Evolutionary conservation across 192 early-diverging fungal genomes (phyloP).

Genomic region (Umbelopsis ramanniana): DNA sequence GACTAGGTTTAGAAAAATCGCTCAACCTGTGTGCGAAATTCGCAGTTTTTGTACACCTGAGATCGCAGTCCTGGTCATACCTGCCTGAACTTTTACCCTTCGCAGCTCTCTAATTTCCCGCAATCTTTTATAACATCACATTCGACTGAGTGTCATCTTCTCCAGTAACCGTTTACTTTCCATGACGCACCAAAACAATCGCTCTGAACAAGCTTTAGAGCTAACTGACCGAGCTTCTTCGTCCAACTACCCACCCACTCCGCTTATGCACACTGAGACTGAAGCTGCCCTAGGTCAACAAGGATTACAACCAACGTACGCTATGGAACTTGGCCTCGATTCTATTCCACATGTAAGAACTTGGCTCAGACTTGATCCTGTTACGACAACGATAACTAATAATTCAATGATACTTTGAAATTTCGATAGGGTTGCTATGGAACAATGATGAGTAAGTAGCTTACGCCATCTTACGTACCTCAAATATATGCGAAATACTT

Average conservation of each 20-base stretch:
- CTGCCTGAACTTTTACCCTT: constrained; percentile 19
- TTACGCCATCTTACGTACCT: constrained; percentile 6
- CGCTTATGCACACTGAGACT: not conserved
- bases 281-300: constrained; percentile 29
- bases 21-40: not conserved
- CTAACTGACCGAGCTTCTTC: constrained; percentile 10
- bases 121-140: constrained; percentile 20
- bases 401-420: not conserved
- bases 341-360: constrained; percentile 32
- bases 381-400: too few relatives aligned
- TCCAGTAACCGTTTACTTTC: not conserved
- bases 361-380: not conserved
- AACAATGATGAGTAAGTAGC: constrained; percentile 43
- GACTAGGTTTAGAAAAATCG: not conserved
- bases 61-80: not conserved
- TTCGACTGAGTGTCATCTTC: not conserved
- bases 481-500: not conserved
- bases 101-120: constrained; percentile 2
- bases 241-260: not conserved
- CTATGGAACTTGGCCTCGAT: constrained; percentile 31
- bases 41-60: not conserved
- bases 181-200: not conserved
- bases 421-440: constrained; percentile 45
- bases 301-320: constrained; percentile 37
- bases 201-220: constrained; percentile 1